A percentile compares a stretch with the other conserved stretches of the same genome.
These are phyloP conservation scores for Aurantiochytrium sp. DNA, from an alignment of 108 stramenopile species.

Conservation along the genomic window DNA sequence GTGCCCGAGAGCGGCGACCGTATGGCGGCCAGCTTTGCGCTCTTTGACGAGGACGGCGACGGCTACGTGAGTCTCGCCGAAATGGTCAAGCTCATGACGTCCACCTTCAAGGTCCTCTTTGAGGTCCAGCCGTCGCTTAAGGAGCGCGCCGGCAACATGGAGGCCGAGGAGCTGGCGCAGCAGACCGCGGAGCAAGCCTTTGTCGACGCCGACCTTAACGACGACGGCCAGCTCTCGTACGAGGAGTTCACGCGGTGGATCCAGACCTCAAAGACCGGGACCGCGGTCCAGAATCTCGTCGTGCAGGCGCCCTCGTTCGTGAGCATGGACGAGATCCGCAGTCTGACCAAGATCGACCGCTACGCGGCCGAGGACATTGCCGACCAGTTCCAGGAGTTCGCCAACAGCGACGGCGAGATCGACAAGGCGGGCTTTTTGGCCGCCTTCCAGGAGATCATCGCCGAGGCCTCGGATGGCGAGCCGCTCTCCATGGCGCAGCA, in stretches of 20 bases:
- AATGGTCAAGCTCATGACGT: not conserved
- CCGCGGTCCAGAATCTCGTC: not conserved
- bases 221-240: not conserved
- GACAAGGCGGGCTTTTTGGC: not conserved
- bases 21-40: not conserved
- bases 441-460: not conserved
- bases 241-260: constrained; percentile 28
- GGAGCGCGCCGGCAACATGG: not conserved
- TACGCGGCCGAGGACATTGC: not conserved
- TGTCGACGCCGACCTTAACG: not conserved
- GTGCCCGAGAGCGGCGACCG: not conserved
- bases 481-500: not conserved
- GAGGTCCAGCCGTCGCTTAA: not conserved
- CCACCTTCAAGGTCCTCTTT: constrained; percentile 25
- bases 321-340: constrained; percentile 1
- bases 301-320: not conserved
- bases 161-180: not conserved
- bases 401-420: constrained; percentile 16
- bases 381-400: not conserved
- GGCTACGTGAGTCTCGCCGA: not conserved
- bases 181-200: constrained; percentile 9
- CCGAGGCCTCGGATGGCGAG: not conserved
- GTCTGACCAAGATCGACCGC: not conserved
- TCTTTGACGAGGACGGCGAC: constrained; percentile 35
- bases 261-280: not conserved